These are phyloP conservation scores for Pseudophaeomoniella oleicola DNA, from an alignment of 2,329 filamentous ascomycete species.

Conservation along the genomic window DNA sequence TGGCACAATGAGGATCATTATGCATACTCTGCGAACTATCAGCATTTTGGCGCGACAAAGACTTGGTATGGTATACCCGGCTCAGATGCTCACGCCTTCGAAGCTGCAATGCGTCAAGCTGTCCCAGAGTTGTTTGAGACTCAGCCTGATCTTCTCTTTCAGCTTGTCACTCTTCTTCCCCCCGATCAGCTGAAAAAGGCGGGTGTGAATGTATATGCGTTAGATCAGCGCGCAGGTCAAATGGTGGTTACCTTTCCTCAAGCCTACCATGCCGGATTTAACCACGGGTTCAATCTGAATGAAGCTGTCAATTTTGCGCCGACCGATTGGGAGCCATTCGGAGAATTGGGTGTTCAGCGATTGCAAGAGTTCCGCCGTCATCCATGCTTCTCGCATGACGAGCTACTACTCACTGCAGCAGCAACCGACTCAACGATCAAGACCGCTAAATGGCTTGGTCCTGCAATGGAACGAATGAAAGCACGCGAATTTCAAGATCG, in stretches of 20 bases:
- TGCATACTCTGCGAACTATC: conserved; percentile 94
- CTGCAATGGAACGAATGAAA: conserved; percentile 66
- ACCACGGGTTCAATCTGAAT: conserved; percentile 98
- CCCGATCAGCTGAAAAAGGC: conserved; percentile 88
- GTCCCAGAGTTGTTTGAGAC: conserved; percentile 95
- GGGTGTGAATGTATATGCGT: conserved; percentile 79
- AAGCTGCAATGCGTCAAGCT: conserved; percentile 85
- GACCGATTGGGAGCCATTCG: conserved; percentile 85
- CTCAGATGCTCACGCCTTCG: conserved; percentile 85
- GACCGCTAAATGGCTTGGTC: conserved; percentile 88
- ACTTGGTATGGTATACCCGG: conserved; percentile 98
- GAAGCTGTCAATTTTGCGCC: conserved; percentile 98
- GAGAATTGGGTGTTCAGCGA: conserved; percentile 70
- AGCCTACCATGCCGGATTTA: conserved; percentile 95
- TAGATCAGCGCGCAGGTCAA: conserved; percentile 92
- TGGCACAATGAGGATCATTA: conserved; percentile 99
- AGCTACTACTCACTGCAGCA: conserved; percentile 80
- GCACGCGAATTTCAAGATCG: conserved; percentile 58
- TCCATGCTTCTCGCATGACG: conserved; percentile 94
- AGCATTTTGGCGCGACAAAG: conserved; percentile 95
- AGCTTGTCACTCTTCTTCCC: conserved; percentile 88
- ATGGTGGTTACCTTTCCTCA: conserved; percentile 95
- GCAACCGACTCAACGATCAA: conserved; percentile 68
- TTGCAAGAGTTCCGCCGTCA: conserved; percentile 79
- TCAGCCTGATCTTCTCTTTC: conserved; percentile 89